Conservation (phyloP, 352 stramenopile genomes). For the Globisporangium lucens region DNA sequence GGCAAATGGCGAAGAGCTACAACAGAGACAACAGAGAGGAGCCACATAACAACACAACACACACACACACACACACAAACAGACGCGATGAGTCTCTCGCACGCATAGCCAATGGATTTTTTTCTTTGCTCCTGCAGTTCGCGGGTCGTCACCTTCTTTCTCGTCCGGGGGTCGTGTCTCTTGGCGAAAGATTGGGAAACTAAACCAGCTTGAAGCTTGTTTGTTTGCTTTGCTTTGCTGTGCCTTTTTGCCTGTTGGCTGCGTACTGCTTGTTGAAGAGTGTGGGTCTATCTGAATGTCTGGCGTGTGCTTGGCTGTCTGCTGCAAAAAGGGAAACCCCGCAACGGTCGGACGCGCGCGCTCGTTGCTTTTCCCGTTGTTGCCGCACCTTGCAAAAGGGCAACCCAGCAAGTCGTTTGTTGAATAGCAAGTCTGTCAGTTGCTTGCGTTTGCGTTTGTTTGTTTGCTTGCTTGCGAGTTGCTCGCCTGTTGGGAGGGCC, state of each 20-base stretch:
- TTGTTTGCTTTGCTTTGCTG: neutral
- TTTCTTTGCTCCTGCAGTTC: neutral
- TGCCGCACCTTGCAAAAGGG: neutral
- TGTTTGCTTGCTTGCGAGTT: neutral
- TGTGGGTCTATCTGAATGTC: neutral
- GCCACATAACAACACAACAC: neutral
- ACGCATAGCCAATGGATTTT: neutral
- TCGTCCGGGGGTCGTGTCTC: neutral
- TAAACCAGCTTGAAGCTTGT: neutral
- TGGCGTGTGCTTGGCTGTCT: neutral
- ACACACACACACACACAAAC: neutral
- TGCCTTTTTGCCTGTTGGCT: neutral
- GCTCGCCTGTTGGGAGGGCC: slow-evolving; percentile 1
- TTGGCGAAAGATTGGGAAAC: neutral
- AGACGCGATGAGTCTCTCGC: neutral
- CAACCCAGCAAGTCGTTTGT: neutral
- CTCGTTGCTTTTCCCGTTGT: slow-evolving; percentile 1
- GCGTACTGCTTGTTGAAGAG: neutral
- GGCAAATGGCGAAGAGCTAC: slow-evolving; percentile 6
- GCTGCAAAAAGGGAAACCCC: slow-evolving; percentile 1
- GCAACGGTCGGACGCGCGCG: neutral
- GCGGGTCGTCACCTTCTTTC: slow-evolving; percentile 3
- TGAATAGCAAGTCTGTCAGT: neutral
- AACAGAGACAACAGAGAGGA: neutral
- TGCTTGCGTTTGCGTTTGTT: neutral